Evolutionary conservation across 176 grass and related monocot genomes (phyloP), one percentile per base, ranked within the genome.

Genomic region (Avena atlantica): DNA sequence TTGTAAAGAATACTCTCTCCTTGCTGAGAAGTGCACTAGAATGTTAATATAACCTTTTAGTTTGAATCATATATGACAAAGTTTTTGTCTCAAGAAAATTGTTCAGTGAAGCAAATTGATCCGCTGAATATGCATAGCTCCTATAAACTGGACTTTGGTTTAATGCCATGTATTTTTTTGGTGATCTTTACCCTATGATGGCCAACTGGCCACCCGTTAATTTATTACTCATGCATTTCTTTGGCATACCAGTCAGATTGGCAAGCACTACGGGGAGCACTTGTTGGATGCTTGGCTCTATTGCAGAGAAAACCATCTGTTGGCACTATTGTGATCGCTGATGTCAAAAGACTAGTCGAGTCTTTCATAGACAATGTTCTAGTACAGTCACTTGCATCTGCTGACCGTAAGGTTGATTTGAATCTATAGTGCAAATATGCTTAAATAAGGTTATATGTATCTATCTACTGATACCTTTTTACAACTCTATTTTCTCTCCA

Each of bases 371-470:
- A 56, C 9, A 25, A 90, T 88, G 86, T 98, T 86, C 88, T 81
- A 84, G 91, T 95, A 56, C 90, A 89, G 53, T 95, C 96, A 86
- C 88, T 98, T 62, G 92, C 86, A 47, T 63, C 87, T 84, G 85
- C 80, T 68, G 93, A 98, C 70, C 96, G 96, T 74, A 95, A 98
- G 93, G 96, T 98, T 84, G 76, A 73, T 85, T 62, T 87, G 12
- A 78, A 76, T 89, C 29, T 82, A 70, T 58, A 53, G 12, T 79
- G 45, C 65, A 74, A 76, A 74, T 8, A 78, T 90, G 71, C 57
- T 81, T 79, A 37, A 24, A 65, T 40, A 85, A 51, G 10, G 67
- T 68, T 73, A 83, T 90, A 13, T 64, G 79, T 47, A 78, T 83
- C 15, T 74, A 49, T 81, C 17, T 56, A 63, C 76, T 63, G 49